These are phyloP conservation scores for Paratinospora sagittata DNA, from an alignment of 164 flowering plant genomes.

Conservation along the genomic window DNA sequence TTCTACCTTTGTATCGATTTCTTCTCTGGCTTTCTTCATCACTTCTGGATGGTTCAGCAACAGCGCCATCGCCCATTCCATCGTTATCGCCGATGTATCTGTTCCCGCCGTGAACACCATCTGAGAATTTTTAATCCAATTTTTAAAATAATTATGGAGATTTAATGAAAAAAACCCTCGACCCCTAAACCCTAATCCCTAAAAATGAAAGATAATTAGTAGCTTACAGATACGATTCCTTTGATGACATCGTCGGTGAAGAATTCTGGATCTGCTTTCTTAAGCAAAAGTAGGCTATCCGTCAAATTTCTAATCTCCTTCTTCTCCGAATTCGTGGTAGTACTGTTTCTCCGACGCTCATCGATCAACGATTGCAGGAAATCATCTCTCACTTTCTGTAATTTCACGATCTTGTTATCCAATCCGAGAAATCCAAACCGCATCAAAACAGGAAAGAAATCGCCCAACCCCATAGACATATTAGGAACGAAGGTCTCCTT, in stretches of 20 bases:
- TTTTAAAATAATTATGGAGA: slow-evolving; percentile 10
- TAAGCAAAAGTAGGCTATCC: slow-evolving; percentile 24
- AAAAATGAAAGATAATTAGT: no score
- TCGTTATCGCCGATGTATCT: slow-evolving; percentile 21
- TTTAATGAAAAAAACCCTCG: no score
- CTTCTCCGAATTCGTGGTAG: not conserved
- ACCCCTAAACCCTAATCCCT: no score
- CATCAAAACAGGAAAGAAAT: slow-evolving; percentile 8
- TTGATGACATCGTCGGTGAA: slow-evolving; percentile 25
- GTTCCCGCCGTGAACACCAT: slow-evolving; percentile 20
- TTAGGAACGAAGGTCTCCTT: slow-evolving; percentile 15
- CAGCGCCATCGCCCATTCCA: slow-evolving; percentile 29
- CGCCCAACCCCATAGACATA: slow-evolving; percentile 17
- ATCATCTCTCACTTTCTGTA: slow-evolving; percentile 11
- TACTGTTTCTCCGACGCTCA: slow-evolving; percentile 12
- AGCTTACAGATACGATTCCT: no score
- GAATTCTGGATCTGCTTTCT: slow-evolving; percentile 23
- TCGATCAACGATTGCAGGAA: slow-evolving; percentile 27
- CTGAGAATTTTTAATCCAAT: slow-evolving; percentile 11
- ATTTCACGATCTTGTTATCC: slow-evolving; percentile 9
- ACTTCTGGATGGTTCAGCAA: slow-evolving; percentile 23
- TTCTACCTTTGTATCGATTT: slow-evolving; percentile 18
- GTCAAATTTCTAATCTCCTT: slow-evolving; percentile 20
- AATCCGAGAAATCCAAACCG: slow-evolving; percentile 22
- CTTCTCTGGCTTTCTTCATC: slow-evolving; percentile 18